These are phyloP conservation scores for Thielaviopsis musarum DNA, from an alignment of 2,329 filamentous ascomycete species.

Conservation along the genomic window DNA sequence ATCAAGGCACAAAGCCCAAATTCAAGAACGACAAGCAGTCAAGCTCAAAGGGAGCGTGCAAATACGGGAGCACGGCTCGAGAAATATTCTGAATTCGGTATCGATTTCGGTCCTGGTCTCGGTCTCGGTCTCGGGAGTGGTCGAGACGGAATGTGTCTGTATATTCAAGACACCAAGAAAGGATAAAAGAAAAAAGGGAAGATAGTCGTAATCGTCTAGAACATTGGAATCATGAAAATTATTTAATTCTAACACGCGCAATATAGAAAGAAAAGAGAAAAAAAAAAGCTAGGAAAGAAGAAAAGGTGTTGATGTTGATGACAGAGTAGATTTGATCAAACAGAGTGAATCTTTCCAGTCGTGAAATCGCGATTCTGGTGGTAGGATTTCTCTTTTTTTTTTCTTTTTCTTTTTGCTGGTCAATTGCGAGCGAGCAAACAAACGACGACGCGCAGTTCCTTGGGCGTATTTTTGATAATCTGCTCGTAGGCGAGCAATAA, in stretches of 20 bases:
- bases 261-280: not conserved
- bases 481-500: no score
- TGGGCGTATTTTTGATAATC: not conserved
- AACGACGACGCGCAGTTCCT: not conserved
- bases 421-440: not conserved
- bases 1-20: not conserved
- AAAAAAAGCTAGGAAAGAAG: not conserved
- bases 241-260: not conserved
- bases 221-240: not conserved
- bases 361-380: not conserved
- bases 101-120: not conserved
- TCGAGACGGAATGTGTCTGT: not conserved
- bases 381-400: not conserved
- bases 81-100: not conserved
- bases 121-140: not conserved
- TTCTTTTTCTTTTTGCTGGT: not conserved
- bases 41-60: not conserved
- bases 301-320: not conserved
- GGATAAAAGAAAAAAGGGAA: not conserved
- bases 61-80: not conserved
- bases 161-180: not conserved
- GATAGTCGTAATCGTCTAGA: not conserved
- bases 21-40: not conserved
- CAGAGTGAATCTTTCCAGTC: not conserved
- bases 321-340: not conserved